Percentiles rank a stretch among this genome's conserved stretches.
phyloP scores from a whole-genome alignment of 2,329 filamentous ascomycete genomes.

The Emmonsiellopsis sp. region DNA sequence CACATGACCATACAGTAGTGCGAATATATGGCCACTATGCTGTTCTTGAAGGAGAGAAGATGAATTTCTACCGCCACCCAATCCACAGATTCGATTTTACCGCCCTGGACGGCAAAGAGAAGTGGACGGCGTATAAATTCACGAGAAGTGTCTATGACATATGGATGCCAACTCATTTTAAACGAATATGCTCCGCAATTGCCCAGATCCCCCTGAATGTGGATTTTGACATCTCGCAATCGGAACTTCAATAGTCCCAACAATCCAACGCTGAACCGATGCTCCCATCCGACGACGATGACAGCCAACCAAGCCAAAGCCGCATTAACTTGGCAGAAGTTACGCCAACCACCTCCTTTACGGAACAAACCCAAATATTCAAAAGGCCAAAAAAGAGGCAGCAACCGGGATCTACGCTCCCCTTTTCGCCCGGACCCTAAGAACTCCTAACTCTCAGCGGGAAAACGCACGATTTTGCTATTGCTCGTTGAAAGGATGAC shows the following conservation, averaged over 20 bases:
- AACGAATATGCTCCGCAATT: neutral
- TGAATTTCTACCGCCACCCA: constrained; percentile 30
- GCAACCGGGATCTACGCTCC: no score
- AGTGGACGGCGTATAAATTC: constrained; percentile 29
- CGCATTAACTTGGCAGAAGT: neutral
- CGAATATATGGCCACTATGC: constrained; percentile 36
- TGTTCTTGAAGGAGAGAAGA: constrained; percentile 24
- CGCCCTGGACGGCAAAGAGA: constrained; percentile 23
- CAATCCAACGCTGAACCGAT: neutral
- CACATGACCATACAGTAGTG: no score
- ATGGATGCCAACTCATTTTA: constrained; percentile 22
- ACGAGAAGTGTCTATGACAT: constrained; percentile 27
- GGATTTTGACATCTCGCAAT: constrained; percentile 1
- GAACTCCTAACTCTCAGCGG: no score
- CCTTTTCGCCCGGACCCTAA: no score
- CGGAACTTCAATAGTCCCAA: neutral
- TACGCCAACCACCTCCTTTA: neutral
- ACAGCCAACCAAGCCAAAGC: neutral
- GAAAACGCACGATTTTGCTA: no score
- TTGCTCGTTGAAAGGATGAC: no score
- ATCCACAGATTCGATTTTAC: constrained; percentile 29
- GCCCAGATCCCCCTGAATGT: neutral
- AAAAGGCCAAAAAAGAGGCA: constrained; percentile 2
- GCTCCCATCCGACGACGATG: neutral
- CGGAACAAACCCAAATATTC: constrained; percentile 1